Evolutionary conservation across 2,329 filamentous ascomycete species (phyloP).

Genomic region (Trichoderma sp.): DNA sequence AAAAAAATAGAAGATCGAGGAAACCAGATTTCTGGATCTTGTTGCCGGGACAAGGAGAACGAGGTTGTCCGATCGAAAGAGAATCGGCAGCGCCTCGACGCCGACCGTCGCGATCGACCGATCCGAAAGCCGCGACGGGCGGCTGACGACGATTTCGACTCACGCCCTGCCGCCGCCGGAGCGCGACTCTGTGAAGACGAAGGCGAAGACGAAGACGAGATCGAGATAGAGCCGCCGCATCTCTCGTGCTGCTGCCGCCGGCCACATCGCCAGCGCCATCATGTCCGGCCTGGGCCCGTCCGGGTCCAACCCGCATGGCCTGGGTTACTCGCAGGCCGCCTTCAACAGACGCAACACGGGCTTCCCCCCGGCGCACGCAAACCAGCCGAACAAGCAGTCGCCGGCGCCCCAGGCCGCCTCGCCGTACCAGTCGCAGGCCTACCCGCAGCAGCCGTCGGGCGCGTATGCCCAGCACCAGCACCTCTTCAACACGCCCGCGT

Average conservation of each 20-base stretch:
- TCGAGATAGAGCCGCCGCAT: not conserved
- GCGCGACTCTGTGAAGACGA: not conserved
- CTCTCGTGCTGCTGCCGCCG: not conserved
- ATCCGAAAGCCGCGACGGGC: constrained; percentile 18
- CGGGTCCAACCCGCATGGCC: constrained; percentile 55
- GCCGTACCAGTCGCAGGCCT: constrained; percentile 57
- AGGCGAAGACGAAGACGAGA: too few species aligned
- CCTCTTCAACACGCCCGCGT: constrained; percentile 52
- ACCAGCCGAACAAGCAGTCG: constrained; percentile 57
- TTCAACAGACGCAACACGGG: constrained; percentile 50
- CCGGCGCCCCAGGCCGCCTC: constrained; percentile 57
- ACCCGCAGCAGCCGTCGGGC: constrained; percentile 53
- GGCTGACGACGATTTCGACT: constrained; percentile 19
- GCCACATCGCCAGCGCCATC: constrained; percentile 28
- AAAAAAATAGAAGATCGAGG: constrained; percentile 7
- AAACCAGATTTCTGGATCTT: constrained; percentile 8
- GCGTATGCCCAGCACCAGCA: constrained; percentile 47
- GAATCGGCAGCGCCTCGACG: not conserved
- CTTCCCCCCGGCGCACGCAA: constrained; percentile 51
- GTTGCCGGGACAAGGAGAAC: not conserved
- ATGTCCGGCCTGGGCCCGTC: constrained; percentile 55
- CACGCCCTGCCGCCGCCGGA: constrained; percentile 10
- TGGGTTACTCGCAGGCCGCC: constrained; percentile 54
- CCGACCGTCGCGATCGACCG: constrained; percentile 12
- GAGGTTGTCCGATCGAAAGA: not conserved